Evolutionary conservation across 257 asterid genomes (phyloP).

Genomic region (Phtheirospermum japonicum): DNA sequence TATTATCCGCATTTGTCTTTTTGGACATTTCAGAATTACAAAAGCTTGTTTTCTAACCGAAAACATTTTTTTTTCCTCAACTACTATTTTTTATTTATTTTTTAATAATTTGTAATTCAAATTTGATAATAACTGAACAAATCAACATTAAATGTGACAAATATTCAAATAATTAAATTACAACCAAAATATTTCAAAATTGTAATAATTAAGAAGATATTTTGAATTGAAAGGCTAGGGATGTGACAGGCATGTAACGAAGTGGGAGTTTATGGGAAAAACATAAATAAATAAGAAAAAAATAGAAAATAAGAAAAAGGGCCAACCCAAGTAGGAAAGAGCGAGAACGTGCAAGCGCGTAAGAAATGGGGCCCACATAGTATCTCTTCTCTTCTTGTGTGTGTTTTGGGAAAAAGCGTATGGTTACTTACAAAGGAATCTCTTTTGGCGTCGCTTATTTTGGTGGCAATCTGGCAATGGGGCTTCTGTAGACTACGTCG

Average conservation of each 20-base stretch:
- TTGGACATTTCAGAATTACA: too few species aligned
- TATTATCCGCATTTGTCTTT: background rate
- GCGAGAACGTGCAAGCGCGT: slow-evolving; percentile 36
- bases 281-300: background rate
- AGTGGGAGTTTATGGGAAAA: background rate
- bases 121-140: too few species aligned
- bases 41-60: too few species aligned
- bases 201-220: background rate
- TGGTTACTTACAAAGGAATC: slow-evolving; percentile 42
- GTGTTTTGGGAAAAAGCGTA: too few species aligned
- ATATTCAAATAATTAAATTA: too few species aligned
- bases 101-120: too few species aligned
- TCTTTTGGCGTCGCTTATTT: too few species aligned
- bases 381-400: slow-evolving; percentile 33
- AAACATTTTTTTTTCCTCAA: too few species aligned
- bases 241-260: slow-evolving; percentile 25
- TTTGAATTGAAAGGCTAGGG: background rate
- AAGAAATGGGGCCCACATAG: slow-evolving; percentile 33
- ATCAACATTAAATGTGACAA: too few species aligned
- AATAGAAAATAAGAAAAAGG: background rate
- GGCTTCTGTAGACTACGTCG: background rate
- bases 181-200: too few species aligned
- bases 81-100: too few species aligned
- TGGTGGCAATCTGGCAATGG: too few species aligned
- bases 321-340: background rate